phyloP scores from a whole-genome alignment of 169 alveolate species.

The Plasmodium gaboni region DNA sequence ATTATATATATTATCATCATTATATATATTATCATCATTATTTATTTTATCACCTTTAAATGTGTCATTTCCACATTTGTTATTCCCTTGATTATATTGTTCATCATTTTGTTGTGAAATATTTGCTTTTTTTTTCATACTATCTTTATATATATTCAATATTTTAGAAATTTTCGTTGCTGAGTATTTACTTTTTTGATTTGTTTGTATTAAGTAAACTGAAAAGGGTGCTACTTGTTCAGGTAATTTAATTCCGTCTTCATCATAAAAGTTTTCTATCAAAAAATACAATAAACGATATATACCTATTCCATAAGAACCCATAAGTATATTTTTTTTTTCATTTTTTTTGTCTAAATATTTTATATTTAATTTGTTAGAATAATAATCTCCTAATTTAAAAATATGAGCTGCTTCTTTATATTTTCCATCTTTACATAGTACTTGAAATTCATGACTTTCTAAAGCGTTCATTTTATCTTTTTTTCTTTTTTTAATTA shows the following conservation, averaged over 20 bases:
- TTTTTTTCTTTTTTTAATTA: slow-evolving; percentile 54
- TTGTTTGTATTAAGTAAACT: slow-evolving; percentile 42
- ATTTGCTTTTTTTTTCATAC: neutral
- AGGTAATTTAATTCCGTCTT: slow-evolving; percentile 46
- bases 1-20: no score
- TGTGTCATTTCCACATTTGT: no score
- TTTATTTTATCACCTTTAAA: no score
- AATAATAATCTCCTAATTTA: slow-evolving; percentile 61
- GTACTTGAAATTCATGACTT: slow-evolving; percentile 59
- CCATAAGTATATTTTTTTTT: slow-evolving; percentile 55
- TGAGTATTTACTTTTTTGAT: slow-evolving; percentile 52
- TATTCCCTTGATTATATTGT: neutral
- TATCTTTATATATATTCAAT: neutral
- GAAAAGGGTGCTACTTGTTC: slow-evolving; percentile 42
- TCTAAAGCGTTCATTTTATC: slow-evolving; percentile 70
- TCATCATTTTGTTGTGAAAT: neutral
- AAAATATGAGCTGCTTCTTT: slow-evolving; percentile 66
- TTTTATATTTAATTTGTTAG: slow-evolving; percentile 24
- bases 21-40: no score
- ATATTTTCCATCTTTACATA: slow-evolving; percentile 45
- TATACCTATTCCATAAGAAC: slow-evolving; percentile 69
- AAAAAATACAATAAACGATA: slow-evolving; percentile 39
- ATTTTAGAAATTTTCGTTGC: slow-evolving; percentile 18
- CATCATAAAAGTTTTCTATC: slow-evolving; percentile 52
- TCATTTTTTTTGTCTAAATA: slow-evolving; percentile 60